These are phyloP conservation scores for Thermomucor indicae-seudaticae DNA, from an alignment of 371 early-diverging fungal species.

Conservation along the genomic window DNA sequence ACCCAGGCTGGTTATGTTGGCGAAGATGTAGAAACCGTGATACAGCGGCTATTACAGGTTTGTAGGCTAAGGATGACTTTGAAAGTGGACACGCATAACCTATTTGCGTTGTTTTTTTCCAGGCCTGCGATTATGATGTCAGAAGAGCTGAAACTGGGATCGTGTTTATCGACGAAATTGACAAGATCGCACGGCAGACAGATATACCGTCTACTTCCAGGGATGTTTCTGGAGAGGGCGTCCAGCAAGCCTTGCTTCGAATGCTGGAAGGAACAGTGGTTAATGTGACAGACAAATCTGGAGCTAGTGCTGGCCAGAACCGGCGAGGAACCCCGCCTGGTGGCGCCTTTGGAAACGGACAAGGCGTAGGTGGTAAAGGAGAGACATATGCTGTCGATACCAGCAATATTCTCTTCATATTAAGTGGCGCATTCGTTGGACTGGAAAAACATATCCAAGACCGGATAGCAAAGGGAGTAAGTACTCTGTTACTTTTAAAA, in stretches of 20 bases:
- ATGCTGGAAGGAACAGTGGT: slow-evolving; percentile 91
- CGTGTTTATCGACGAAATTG: slow-evolving; percentile 93
- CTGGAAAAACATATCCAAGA: slow-evolving; percentile 79
- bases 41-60: slow-evolving; percentile 80
- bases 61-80: too few species aligned
- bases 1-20: slow-evolving; percentile 96
- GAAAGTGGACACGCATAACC: neutral
- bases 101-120: neutral
- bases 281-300: slow-evolving; percentile 81
- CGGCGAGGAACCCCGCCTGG: slow-evolving; percentile 36
- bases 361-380: slow-evolving; percentile 56
- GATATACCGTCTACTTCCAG: slow-evolving; percentile 75
- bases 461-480: slow-evolving; percentile 72
- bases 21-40: slow-evolving; percentile 90
- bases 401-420: slow-evolving; percentile 85
- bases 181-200: slow-evolving; percentile 80
- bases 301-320: slow-evolving; percentile 37
- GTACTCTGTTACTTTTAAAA: slow-evolving; percentile 1
- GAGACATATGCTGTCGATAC: slow-evolving; percentile 86
- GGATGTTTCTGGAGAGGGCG: slow-evolving; percentile 94
- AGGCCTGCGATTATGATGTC: slow-evolving; percentile 86
- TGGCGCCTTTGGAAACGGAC: slow-evolving; percentile 42
- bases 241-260: slow-evolving; percentile 82
- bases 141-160: slow-evolving; percentile 85
- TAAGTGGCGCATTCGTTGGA: slow-evolving; percentile 90